phyloP scores from a whole-genome alignment of 2,329 filamentous ascomycete genomes.

The Paraconiothyrium brasiliense region DNA sequence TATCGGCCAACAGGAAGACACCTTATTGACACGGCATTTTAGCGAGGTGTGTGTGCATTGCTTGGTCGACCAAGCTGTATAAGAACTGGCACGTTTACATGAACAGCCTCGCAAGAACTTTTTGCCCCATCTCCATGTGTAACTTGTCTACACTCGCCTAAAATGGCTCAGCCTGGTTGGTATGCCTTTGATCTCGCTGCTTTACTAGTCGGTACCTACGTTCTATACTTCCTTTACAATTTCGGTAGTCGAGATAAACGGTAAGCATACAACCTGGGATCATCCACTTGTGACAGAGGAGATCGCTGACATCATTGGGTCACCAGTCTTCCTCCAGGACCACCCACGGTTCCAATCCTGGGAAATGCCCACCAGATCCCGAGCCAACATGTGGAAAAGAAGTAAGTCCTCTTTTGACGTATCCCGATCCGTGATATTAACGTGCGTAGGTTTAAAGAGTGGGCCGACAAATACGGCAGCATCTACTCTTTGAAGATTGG shows the following conservation, averaged over 20 bases:
- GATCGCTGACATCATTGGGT: background rate
- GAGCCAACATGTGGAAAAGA: conserved; percentile 28
- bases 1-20: background rate
- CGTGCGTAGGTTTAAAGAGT: conserved; percentile 26
- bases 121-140: background rate
- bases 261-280: background rate
- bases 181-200: background rate
- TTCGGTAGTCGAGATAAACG: conserved; percentile 12
- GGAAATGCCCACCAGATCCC: conserved; percentile 36
- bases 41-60: background rate
- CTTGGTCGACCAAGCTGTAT: background rate
- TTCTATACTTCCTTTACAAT: background rate
- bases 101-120: background rate
- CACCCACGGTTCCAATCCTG: conserved; percentile 36
- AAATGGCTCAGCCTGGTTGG: background rate
- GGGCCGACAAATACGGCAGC: conserved; percentile 28
- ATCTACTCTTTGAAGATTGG: conserved; percentile 34
- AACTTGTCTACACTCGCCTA: background rate
- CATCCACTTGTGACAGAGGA: background rate
- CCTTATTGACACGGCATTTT: background rate
- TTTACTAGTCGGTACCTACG: background rate
- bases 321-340: conserved; percentile 32
- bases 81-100: background rate
- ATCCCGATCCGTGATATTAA: background rate
- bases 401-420: conserved; percentile 19